Evolutionary conservation across 148 eudicot species (phyloP).

Genomic region (Vaccinium macrocarpon): DNA sequence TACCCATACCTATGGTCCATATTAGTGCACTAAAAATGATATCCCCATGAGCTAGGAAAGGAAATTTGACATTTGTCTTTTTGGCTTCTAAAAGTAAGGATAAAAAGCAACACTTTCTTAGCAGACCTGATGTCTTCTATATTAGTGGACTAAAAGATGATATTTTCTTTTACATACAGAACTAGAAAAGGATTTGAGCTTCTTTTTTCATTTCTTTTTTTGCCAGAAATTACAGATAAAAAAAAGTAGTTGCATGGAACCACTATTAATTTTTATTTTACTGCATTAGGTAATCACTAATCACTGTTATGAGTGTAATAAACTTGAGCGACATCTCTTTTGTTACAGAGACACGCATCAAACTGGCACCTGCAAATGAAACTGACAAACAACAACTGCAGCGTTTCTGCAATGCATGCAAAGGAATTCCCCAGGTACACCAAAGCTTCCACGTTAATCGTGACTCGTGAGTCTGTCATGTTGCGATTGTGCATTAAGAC

Average conservation of each 20-base stretch:
- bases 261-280: background rate
- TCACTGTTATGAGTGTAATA: background rate
- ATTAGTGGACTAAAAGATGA: background rate
- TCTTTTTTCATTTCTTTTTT: background rate
- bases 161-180: background rate
- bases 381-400: slow-evolving; percentile 65
- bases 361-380: slow-evolving; percentile 58
- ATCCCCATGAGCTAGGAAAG: background rate
- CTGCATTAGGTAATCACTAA: background rate
- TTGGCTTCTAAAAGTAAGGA: background rate
- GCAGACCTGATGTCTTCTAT: background rate
- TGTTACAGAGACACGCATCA: slow-evolving; percentile 62
- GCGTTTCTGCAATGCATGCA: slow-evolving; percentile 88
- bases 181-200: background rate
- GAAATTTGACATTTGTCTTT: background rate
- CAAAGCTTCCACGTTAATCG: background rate
- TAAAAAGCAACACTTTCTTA: background rate
- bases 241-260: background rate
- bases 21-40: background rate
- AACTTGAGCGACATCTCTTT: slow-evolving; percentile 7
- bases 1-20: background rate
- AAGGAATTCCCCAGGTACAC: slow-evolving; percentile 95
- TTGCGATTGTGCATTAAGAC: background rate
- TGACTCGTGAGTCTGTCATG: background rate
- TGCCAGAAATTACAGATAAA: background rate